phyloP scores from a whole-genome alignment of 2,329 filamentous ascomycete genomes.

The Neoarthrinium moseri region DNA sequence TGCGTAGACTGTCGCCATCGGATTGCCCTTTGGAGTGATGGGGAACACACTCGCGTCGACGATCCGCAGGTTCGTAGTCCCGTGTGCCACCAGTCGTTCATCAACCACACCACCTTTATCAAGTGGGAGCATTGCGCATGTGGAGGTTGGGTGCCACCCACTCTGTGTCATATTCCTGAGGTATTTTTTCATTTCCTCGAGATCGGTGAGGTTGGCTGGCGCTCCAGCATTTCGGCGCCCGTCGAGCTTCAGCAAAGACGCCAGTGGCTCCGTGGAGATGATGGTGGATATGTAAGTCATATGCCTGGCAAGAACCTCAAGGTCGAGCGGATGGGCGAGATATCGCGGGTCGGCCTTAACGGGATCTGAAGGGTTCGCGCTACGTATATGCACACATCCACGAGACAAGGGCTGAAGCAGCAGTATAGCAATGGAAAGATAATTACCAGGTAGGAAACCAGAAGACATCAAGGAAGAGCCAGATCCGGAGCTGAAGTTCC shows the following conservation, averaged over 20 bases:
- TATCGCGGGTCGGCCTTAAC: slow-evolving; percentile 1
- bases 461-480: background rate
- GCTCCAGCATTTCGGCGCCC: background rate
- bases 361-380: background rate
- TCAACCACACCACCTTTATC: background rate
- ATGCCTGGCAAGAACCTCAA: slow-evolving; percentile 12
- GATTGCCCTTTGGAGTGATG: background rate
- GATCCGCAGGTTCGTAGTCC: background rate
- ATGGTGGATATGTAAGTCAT: background rate
- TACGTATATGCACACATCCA: slow-evolving; percentile 7
- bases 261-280: slow-evolving; percentile 2
- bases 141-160: background rate
- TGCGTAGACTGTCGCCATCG: background rate
- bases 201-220: background rate
- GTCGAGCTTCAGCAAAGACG: background rate
- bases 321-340: slow-evolving; percentile 8
- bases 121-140: background rate
- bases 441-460: background rate
- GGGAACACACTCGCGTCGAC: background rate
- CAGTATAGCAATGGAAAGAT: background rate
- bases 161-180: background rate
- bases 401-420: slow-evolving; percentile 12
- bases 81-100: background rate
- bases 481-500: background rate
- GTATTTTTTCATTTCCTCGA: background rate